Percentiles rank a stretch among this genome's conserved stretches.
Conservation (phyloP, 2,329 filamentous ascomycete genomes). For the Pyrenophora teres region DNA sequence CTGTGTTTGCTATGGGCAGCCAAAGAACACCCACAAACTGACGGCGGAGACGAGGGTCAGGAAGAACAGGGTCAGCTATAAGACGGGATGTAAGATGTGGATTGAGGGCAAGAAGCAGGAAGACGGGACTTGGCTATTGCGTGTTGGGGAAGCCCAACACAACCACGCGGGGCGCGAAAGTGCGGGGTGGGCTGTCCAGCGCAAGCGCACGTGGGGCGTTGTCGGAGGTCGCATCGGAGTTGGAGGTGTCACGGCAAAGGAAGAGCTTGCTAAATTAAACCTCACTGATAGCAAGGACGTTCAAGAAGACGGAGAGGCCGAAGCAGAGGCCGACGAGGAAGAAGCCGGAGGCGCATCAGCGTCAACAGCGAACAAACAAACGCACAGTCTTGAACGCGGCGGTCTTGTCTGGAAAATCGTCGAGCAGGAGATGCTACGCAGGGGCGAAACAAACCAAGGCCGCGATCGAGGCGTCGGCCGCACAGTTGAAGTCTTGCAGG, state of each 20-base stretch:
- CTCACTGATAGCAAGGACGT: conserved; percentile 4
- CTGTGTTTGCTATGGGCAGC: conserved; percentile 43
- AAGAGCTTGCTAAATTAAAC: conserved; percentile 26
- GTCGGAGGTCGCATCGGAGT: conserved; percentile 35
- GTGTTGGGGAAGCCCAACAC: conserved; percentile 36
- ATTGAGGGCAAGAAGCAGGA: conserved; percentile 41
- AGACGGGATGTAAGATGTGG: conserved; percentile 46
- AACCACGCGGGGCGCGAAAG: conserved; percentile 38
- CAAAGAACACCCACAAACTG: conserved; percentile 46
- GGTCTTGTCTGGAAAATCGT: conserved; percentile 43
- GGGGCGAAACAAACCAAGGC: conserved; percentile 29
- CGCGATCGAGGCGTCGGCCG: conserved; percentile 40
- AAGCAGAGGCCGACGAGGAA: conserved; percentile 10
- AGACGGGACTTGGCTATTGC: conserved; percentile 37
- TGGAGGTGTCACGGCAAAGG: conserved; percentile 40
- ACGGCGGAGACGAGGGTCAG: conserved; percentile 42
- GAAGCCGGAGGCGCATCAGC: background rate
- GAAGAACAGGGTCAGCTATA: conserved; percentile 42
- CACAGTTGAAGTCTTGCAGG: conserved; percentile 38
- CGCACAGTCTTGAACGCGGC: conserved; percentile 36
- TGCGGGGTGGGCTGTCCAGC: conserved; percentile 40
- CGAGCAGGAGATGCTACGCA: conserved; percentile 43
- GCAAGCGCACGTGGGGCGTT: conserved; percentile 44
- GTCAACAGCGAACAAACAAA: background rate
- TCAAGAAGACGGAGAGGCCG: conserved; percentile 3